A percentile compares a stretch with the other conserved stretches of the same genome.
Conservation (phyloP, 106 monocot species). For the Phalaenopsis aphrodite region DNA sequence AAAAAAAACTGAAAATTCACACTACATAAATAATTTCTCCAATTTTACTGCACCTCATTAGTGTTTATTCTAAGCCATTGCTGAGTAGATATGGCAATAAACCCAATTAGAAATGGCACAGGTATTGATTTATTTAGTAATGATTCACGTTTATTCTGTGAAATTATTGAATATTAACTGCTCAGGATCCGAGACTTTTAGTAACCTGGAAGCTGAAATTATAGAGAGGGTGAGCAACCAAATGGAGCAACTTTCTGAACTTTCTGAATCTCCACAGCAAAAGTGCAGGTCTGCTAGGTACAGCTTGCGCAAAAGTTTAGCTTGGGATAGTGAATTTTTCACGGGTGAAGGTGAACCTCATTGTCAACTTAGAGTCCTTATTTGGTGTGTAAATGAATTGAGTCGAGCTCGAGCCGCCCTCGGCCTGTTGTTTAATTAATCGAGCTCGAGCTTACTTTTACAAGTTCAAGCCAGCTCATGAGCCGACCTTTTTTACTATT, state of each 20-base stretch:
- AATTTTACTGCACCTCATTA: background rate
- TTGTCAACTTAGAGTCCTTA: background rate
- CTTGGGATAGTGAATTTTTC: conserved; percentile 83
- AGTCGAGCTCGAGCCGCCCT: too few species aligned
- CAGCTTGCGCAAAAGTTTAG: conserved; percentile 75
- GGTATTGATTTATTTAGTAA: background rate
- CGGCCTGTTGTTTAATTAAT: too few species aligned
- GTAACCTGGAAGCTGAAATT: conserved; percentile 10
- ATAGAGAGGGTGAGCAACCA: conserved; percentile 10
- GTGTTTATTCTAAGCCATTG: background rate
- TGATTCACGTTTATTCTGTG: background rate
- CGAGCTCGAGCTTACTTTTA: too few species aligned
- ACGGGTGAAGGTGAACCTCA: conserved; percentile 61
- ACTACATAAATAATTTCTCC: too few species aligned
- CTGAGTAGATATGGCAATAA: background rate
- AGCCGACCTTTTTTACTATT: too few species aligned
- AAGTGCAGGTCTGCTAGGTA: conserved; percentile 19
- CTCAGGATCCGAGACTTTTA: conserved; percentile 6
- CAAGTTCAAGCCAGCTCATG: too few species aligned
- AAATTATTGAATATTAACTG: background rate
- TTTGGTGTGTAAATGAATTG: too few species aligned
- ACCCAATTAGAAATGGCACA: background rate
- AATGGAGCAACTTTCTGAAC: conserved; percentile 21
- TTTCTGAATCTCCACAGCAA: conserved; percentile 30
- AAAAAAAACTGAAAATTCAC: too few species aligned